Evolutionary conservation across 805 yeast species (phyloP).

Genomic region (Candida yuanshanica): DNA sequence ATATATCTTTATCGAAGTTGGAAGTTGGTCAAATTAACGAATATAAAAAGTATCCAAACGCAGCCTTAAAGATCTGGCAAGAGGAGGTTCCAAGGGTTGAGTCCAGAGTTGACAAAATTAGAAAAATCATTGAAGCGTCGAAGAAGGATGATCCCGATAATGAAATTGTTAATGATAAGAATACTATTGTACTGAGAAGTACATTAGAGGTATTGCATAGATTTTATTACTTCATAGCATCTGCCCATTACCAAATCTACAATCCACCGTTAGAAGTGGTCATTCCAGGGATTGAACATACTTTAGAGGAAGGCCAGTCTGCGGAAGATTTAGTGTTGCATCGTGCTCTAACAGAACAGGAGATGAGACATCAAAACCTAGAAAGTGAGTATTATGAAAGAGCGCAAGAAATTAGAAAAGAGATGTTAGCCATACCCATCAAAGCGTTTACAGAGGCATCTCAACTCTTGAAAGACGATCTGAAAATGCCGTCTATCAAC

Average conservation of each 20-base stretch:
- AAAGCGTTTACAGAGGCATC: slow-evolving; percentile 8
- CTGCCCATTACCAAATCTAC: slow-evolving; percentile 57
- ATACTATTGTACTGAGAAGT: slow-evolving; percentile 29
- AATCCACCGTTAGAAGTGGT: slow-evolving; percentile 26
- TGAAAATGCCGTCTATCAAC: background rate
- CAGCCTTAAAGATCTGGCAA: slow-evolving; percentile 45
- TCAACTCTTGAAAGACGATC: slow-evolving; percentile 2
- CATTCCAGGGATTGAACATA: slow-evolving; percentile 21
- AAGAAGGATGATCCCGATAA: slow-evolving; percentile 10
- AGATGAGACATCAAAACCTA: slow-evolving; percentile 32
- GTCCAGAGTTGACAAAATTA: slow-evolving; percentile 5
- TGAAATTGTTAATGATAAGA: slow-evolving; percentile 16
- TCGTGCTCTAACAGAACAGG: slow-evolving; percentile 23
- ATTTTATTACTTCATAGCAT: slow-evolving; percentile 70
- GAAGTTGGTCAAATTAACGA: slow-evolving; percentile 71
- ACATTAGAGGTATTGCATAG: slow-evolving; percentile 66
- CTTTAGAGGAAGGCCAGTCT: slow-evolving; percentile 7
- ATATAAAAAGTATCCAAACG: slow-evolving; percentile 41
- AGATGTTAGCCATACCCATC: slow-evolving; percentile 37
- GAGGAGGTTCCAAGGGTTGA: slow-evolving; percentile 21
- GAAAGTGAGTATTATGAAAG: slow-evolving; percentile 50
- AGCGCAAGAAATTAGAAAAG: slow-evolving; percentile 59
- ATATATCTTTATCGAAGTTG: slow-evolving; percentile 37
- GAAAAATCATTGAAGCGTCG: background rate
- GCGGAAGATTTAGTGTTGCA: slow-evolving; percentile 21